Conservation (phyloP, 768 basidiomycete genomes). For the Kwoniella dejecticola region DNA sequence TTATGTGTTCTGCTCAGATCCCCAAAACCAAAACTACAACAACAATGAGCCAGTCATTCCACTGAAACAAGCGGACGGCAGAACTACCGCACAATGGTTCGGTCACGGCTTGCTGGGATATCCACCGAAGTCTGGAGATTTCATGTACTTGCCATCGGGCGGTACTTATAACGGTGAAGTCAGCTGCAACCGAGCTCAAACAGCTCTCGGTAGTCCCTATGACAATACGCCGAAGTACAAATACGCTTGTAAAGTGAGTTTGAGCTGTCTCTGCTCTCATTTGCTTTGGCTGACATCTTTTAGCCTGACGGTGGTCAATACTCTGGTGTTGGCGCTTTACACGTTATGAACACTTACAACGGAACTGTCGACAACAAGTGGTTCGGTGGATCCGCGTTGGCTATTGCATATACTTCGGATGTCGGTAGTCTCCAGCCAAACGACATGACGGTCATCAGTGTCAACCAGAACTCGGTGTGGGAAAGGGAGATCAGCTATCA, state of each 20-base stretch:
- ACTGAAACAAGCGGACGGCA: slow-evolving; percentile 18
- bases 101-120: slow-evolving; percentile 37
- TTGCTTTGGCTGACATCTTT: neutral
- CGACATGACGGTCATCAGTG: slow-evolving; percentile 72
- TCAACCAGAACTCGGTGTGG: slow-evolving; percentile 77
- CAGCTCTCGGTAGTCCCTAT: slow-evolving; percentile 16
- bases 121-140: slow-evolving; percentile 40
- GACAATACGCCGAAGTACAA: neutral
- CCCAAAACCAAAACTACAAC: slow-evolving; percentile 28
- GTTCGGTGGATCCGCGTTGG: slow-evolving; percentile 59
- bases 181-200: slow-evolving; percentile 22
- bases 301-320: neutral
- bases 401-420: slow-evolving; percentile 74
- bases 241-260: slow-evolving; percentile 23
- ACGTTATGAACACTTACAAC: slow-evolving; percentile 31
- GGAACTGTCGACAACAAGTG: slow-evolving; percentile 23
- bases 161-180: slow-evolving; percentile 34
- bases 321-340: slow-evolving; percentile 30
- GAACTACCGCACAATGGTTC: slow-evolving; percentile 40
- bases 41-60: slow-evolving; percentile 38
- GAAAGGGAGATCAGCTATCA: slow-evolving; percentile 68
- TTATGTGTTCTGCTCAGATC: neutral
- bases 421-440: slow-evolving; percentile 63
- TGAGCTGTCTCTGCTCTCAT: neutral
- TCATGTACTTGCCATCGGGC: slow-evolving; percentile 38